These are phyloP conservation scores for Scutellaria barbata DNA, from an alignment of 257 asterid genomes.

Conservation along the genomic window DNA sequence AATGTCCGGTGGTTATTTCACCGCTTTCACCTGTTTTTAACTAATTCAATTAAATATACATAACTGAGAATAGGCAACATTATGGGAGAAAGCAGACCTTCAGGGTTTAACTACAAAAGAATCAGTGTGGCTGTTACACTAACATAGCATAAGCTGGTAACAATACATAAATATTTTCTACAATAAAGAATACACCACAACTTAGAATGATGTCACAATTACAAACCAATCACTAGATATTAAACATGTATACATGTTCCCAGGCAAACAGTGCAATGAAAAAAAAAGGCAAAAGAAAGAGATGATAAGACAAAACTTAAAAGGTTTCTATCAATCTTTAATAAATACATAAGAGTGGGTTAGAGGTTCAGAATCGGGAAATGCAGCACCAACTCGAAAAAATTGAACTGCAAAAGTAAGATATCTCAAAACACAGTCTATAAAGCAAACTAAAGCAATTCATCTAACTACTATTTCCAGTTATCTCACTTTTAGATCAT, in stretches of 20 bases:
- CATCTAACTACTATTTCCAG: conserved; percentile 18
- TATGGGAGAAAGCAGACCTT: conserved; percentile 12
- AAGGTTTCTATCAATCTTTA: conserved; percentile 7
- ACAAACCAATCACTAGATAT: conserved; percentile 1
- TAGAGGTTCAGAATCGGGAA: conserved; percentile 3
- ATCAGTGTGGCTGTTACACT: neutral
- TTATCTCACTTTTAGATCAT: neutral
- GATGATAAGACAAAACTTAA: neutral
- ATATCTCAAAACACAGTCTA: neutral
- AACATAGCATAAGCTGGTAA: conserved; percentile 21
- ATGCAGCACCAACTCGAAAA: conserved; percentile 23
- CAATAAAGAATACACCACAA: neutral
- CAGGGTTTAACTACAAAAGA: neutral
- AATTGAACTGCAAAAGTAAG: neutral
- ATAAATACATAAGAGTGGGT: neutral
- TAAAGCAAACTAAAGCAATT: neutral
- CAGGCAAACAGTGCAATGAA: neutral
- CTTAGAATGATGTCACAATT: neutral
- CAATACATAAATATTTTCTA: conserved; percentile 13
- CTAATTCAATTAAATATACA: conserved; percentile 6
- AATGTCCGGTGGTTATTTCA: conserved; percentile 70
- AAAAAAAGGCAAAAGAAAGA: neutral
- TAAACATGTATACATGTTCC: neutral
- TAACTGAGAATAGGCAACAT: neutral
- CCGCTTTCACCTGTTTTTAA: conserved; percentile 74